A percentile compares a stretch with the other conserved stretches of the same genome.
These are phyloP conservation scores for Mycena metata DNA, from an alignment of 768 basidiomycete genomes.

Conservation along the genomic window DNA sequence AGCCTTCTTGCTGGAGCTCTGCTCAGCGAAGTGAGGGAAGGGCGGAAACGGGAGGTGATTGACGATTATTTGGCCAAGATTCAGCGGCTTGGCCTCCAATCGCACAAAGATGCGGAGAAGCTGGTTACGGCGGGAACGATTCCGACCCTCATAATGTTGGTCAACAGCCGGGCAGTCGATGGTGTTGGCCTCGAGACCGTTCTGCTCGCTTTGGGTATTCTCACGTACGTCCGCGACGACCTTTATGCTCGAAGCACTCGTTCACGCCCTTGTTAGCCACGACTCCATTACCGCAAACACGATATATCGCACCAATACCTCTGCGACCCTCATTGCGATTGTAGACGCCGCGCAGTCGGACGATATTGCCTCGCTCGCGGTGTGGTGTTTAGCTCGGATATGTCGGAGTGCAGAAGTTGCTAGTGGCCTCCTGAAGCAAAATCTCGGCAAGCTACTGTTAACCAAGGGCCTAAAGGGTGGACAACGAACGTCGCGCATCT, in stretches of 20 bases:
- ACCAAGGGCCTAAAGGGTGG: conserved; percentile 40
- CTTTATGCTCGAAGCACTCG: neutral
- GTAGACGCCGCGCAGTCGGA: conserved; percentile 40
- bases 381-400: conserved; percentile 45
- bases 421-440: conserved; percentile 41
- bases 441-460: conserved; percentile 35
- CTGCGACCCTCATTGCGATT: conserved; percentile 41
- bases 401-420: conserved; percentile 43
- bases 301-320: conserved; percentile 44
- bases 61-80: conserved; percentile 41
- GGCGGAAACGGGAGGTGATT: conserved; percentile 41
- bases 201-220: conserved; percentile 40
- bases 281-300: conserved; percentile 46
- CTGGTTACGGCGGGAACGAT: conserved; percentile 45
- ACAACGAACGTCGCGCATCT: conserved; percentile 34
- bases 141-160: conserved; percentile 41
- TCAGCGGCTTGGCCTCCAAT: conserved; percentile 37
- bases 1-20: conserved; percentile 44
- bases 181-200: conserved; percentile 42
- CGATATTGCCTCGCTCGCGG: conserved; percentile 39
- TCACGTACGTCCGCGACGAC: conserved; percentile 38
- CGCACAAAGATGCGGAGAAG: conserved; percentile 44
- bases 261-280: conserved; percentile 28
- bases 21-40: conserved; percentile 42
- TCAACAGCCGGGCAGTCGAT: conserved; percentile 45